Evolutionary conservation across 2,329 filamentous ascomycete genomes (phyloP), one percentile per base, ranked within the genome.

Genomic region (Periconia sp.): DNA sequence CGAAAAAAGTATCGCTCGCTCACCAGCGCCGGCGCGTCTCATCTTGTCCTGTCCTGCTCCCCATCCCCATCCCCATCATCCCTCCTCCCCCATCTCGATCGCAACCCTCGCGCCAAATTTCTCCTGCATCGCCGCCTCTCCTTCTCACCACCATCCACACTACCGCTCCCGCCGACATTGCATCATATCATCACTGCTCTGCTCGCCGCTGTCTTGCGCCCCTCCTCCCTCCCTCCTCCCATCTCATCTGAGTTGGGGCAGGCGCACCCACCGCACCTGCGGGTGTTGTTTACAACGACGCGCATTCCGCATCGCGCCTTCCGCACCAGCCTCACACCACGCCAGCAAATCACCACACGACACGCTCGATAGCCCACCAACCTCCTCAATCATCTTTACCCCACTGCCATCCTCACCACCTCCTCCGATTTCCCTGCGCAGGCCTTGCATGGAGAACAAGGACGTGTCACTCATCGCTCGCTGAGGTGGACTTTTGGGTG

Each of bases 361-460:
- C 59, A 62, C 63, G 62, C 53, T 55, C 54, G 43, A 35, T 8
- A 27, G 23, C 23, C 8, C 8, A 27, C 23, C 23, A 27, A 27
- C 23, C 57, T 23, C 49, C 48, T 41, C 27, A 45, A 53, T 33
- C 37, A 50, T 50, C 56, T 50, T 57, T 58, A 55, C 55, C 50
- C 45, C 10, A 50, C 50, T 45, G 53, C 52, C 58, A 49, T 52
- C 55, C 47, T 53, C 51, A 49, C 55, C 49, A 52, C 52, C 42
- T 19, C 13, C 33, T 31, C 47, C 49, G 50, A 50, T 53, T 51
- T 49, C 50, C 42, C 54, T n/a, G 45, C n/a, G 44, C 57, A 61
- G 63, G 62, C 68, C 66, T 66, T 72, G 70, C 60, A 73, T 73
- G 70, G 70, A 71, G 66, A 52, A 56, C 48, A 54, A 52, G 49